phyloP scores from a whole-genome alignment of 441 rosid species.

The Corymbia citriodora region DNA sequence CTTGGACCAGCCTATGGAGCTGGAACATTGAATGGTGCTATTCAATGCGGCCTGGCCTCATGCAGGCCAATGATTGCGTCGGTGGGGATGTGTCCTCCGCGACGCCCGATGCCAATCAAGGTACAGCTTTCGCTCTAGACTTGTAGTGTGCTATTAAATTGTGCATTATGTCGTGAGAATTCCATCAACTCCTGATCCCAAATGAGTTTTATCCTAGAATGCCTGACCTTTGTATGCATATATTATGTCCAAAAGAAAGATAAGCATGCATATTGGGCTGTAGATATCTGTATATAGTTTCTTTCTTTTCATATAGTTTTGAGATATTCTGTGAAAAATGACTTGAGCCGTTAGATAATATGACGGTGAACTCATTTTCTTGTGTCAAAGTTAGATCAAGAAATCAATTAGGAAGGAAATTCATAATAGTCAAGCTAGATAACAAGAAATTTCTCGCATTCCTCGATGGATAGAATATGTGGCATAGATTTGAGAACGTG shows the following conservation, averaged over 20 bases:
- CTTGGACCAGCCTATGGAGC: background rate
- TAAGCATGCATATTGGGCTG: background rate
- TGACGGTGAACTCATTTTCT: background rate
- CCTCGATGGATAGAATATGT: background rate
- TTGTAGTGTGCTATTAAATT: background rate
- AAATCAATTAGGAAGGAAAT: background rate
- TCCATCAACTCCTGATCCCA: background rate
- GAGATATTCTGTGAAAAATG: background rate
- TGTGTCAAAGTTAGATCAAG: background rate
- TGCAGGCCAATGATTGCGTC: background rate
- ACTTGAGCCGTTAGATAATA: accelerated
- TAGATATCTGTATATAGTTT: background rate
- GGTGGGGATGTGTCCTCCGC: background rate
- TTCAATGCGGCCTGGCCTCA: background rate
- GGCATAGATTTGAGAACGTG: background rate
- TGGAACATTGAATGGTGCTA: background rate
- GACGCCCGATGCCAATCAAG: background rate
- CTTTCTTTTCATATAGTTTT: background rate
- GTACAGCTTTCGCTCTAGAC: background rate
- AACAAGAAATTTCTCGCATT: background rate
- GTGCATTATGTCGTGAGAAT: background rate
- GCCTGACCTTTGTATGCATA: background rate
- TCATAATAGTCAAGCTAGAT: background rate
- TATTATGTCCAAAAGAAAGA: background rate
- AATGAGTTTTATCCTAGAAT: background rate